These are phyloP conservation scores for Bimuria novae-zelandiae DNA, from an alignment of 2,329 filamentous ascomycete genomes.

Conservation along the genomic window DNA sequence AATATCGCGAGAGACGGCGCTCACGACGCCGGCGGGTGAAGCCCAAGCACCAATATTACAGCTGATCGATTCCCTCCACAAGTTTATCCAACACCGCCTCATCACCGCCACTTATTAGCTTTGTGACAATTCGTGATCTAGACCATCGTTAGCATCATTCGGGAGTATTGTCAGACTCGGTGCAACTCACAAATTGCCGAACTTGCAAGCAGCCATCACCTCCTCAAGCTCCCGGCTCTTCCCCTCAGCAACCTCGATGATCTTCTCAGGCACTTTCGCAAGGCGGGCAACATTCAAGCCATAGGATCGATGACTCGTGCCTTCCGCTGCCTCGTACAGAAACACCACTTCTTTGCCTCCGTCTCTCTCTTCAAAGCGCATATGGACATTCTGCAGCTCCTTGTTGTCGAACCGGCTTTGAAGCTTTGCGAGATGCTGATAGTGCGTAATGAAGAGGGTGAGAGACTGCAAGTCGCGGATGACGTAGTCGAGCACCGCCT, in stretches of 20 bases:
- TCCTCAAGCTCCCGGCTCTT: constrained; percentile 83
- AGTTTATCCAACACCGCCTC: constrained; percentile 45
- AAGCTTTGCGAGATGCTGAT: constrained; percentile 81
- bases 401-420: constrained; percentile 67
- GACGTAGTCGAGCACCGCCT: constrained; percentile 85
- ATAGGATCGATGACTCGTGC: constrained; percentile 91
- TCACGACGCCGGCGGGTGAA: no score
- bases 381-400: constrained; percentile 85
- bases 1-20: no score
- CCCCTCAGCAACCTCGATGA: constrained; percentile 77
- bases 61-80: constrained; percentile 50
- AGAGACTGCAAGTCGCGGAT: constrained; percentile 74
- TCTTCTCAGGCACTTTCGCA: constrained; percentile 75
- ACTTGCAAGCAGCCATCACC: constrained; percentile 48
- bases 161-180: neutral
- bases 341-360: constrained; percentile 82
- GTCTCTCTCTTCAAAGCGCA: constrained; percentile 70
- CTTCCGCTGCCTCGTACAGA: constrained; percentile 87
- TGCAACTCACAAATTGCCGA: constrained; percentile 40
- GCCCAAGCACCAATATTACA: constrained; percentile 33
- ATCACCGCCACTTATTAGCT: constrained; percentile 29
- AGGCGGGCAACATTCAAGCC: constrained; percentile 90
- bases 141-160: constrained; percentile 5
- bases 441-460: constrained; percentile 97
- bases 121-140: constrained; percentile 26